phyloP scores from a whole-genome alignment of 305 asterid species.

The Striga hermonthica region DNA sequence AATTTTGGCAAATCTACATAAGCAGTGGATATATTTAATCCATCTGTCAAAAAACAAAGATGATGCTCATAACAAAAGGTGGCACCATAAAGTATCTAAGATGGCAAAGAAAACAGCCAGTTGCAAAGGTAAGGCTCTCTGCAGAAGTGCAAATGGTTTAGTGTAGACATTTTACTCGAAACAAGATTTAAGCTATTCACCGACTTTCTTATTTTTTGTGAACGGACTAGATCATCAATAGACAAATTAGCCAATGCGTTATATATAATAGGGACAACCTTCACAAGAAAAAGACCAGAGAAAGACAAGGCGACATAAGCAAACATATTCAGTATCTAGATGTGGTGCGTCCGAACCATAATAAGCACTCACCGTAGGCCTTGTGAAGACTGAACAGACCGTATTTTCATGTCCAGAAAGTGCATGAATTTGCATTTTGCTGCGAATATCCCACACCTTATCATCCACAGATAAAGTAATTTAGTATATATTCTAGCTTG shows the following conservation, averaged over 20 bases:
- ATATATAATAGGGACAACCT: too few relatives aligned
- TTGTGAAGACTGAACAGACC: conserved; percentile 92
- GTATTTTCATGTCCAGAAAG: conserved; percentile 95
- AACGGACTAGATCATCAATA: too few relatives aligned
- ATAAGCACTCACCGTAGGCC: conserved; percentile 63
- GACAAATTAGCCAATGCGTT: too few relatives aligned
- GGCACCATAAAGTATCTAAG: conserved; percentile 1
- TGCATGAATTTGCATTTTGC: conserved; percentile 88
- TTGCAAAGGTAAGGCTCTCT: too few relatives aligned
- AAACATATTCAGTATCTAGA: neutral
- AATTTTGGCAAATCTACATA: conserved; percentile 18
- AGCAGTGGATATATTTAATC: neutral
- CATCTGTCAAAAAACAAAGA: neutral
- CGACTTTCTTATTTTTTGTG: too few relatives aligned
- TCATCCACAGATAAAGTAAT: conserved; percentile 23
- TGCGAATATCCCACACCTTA: conserved; percentile 97
- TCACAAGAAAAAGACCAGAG: neutral
- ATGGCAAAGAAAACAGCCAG: neutral
- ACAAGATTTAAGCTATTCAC: too few relatives aligned
- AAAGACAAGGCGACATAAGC: neutral
- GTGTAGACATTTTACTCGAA: too few relatives aligned
- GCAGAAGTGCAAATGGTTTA: too few relatives aligned
- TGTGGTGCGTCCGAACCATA: conserved; percentile 9
- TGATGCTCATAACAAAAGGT: neutral
- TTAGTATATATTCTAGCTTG: conserved; percentile 25